Base-by-base conservation (phyloP, 768 basidiomycete species). In the Neoboletus magnificus region DNA sequence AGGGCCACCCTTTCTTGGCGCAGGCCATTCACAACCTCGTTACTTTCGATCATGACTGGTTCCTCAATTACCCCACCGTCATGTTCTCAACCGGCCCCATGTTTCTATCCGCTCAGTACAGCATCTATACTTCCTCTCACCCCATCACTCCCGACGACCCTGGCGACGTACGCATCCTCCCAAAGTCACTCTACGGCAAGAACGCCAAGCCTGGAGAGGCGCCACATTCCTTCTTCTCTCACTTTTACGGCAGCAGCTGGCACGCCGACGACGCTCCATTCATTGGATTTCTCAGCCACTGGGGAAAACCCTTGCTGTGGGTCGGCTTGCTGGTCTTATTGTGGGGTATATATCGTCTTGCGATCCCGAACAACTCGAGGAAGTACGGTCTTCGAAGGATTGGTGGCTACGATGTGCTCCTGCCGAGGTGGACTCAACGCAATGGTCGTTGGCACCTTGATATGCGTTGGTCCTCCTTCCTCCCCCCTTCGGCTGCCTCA, bases 51-150 rank as follows among this genome's bases (percentile, higher is more conserved):
- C 92, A 96, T 70, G 83, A 85, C 50, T 99, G 92, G 86, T 71
- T 97, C 51, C 84, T 95, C 68, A 97, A 98, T 73, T 99, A 99
- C 64, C 97, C 97, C 32, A 99, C 97, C 27, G 97, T 99, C 77
- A 99, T 99, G 97, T 99, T 99, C 75, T 93, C 93, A 50, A 99
- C 97, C 0, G 96, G 96, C 1, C 97, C 97, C 65, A 99, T 99
- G 97, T 99, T 98, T 74, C 76, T 99, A 13, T 98, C 95, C 1
- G 86, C 88, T 3, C 93, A 97, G 69, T 96, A 96, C 71, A 91
- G 92, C 40, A 78, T 95, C 49, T 98, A 91, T 73, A 81, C 82
- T 6, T 77, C 88, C 5, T 79, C 86, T 12, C 83, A 91, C 53
- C 81, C 84, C 30, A 76, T 76, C 15, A 82, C 82, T 18, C 69